Base-by-base conservation (phyloP, 1,284 basidiomycete species). In the Ceratobasidium sp. region DNA sequence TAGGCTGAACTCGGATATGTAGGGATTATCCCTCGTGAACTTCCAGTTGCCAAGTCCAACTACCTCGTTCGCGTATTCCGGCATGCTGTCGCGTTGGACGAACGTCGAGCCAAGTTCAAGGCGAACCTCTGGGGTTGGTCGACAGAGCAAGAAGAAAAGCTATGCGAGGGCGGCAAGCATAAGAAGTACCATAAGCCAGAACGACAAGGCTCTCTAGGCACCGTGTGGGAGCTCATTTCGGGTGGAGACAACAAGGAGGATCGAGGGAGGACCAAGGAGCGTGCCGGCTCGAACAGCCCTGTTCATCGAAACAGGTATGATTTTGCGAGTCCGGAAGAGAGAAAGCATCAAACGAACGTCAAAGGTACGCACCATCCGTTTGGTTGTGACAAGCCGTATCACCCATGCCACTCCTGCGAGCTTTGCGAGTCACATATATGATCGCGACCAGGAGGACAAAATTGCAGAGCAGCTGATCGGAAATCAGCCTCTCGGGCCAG, bases 1-100 rank as follows among this genome's bases (percentile, higher is more conserved):
- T n/a, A n/a, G 18, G 43, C 9, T 4, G 9, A 45, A 45, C 3
- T 18, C 9, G 9, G 18, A 18, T n/a, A 18, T 45, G 3, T 58
- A 39, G 74, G 74, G 0, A 50, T 74, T 26, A 50, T 70, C 59
- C 72, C 73, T 23, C 58, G 46, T 16, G 61, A 72, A 46, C 70
- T 77, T n/a, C 76, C 75, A n/a, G 76, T 77, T 50, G 72, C 71
- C 3, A 57, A 69, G 36, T 53, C 64, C 10, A 76, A 76, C 67
- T 50, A 74, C 12, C 45, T 69, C 58, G 73, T 76, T 32, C 58
- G 69, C 26, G 73, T 73, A 8, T 77, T 77, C 73, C 74, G 76
- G 16, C 80, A 81, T 39, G 79, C 79, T 0, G 46, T 80, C 23
- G 74, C 79, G 1, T 74, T 81, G 39, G 80, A 81, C 71, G 80